Percentiles rank a stretch among this genome's conserved stretches.
Evolutionary conservation across 2,329 filamentous ascomycete species (phyloP).

Genomic region (Calonectria hongkongensis): DNA sequence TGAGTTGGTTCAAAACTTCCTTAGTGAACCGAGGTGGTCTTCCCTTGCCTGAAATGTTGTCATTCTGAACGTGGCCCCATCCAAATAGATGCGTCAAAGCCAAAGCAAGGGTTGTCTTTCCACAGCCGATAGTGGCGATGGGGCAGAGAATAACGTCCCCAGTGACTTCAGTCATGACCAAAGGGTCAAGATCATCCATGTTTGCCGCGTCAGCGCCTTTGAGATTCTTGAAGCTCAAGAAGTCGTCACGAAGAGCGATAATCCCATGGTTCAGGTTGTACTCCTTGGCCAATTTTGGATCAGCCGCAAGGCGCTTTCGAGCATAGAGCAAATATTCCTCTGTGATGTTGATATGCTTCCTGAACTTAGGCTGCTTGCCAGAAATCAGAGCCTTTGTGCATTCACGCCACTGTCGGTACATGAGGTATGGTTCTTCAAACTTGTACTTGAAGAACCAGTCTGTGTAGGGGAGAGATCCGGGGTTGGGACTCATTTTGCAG

Average conservation of each 20-base stretch:
- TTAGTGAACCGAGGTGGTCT: constrained; percentile 87
- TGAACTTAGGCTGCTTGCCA: constrained; percentile 83
- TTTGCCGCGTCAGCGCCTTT: constrained; percentile 93
- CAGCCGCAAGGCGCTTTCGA: constrained; percentile 80
- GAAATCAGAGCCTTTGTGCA: constrained; percentile 93
- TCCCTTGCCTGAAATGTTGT: constrained; percentile 89
- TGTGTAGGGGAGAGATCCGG: constrained; percentile 73
- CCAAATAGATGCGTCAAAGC: constrained; percentile 88
- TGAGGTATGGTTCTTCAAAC: constrained; percentile 98
- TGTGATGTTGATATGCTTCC: constrained; percentile 92
- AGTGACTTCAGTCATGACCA: constrained; percentile 72
- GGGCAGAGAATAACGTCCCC: constrained; percentile 88
- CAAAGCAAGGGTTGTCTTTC: constrained; percentile 94
- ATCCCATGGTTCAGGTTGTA: constrained; percentile 96
- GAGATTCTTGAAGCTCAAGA: constrained; percentile 87
- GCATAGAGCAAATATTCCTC: constrained; percentile 93
- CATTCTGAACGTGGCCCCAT: constrained; percentile 97
- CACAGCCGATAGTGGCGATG: constrained; percentile 94
- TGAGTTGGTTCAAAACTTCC: constrained; percentile 79
- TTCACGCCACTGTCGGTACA: constrained; percentile 99
- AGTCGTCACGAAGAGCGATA: constrained; percentile 91
- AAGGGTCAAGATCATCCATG: constrained; percentile 74
- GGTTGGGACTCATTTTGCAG: constrained; percentile 81
- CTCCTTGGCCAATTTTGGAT: constrained; percentile 79
- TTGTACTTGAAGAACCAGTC: constrained; percentile 99